Evolutionary conservation across 2,329 filamentous ascomycete species (phyloP), one percentile per base, ranked within the genome.

Genomic region (Hymenoscyphus infarciens): DNA sequence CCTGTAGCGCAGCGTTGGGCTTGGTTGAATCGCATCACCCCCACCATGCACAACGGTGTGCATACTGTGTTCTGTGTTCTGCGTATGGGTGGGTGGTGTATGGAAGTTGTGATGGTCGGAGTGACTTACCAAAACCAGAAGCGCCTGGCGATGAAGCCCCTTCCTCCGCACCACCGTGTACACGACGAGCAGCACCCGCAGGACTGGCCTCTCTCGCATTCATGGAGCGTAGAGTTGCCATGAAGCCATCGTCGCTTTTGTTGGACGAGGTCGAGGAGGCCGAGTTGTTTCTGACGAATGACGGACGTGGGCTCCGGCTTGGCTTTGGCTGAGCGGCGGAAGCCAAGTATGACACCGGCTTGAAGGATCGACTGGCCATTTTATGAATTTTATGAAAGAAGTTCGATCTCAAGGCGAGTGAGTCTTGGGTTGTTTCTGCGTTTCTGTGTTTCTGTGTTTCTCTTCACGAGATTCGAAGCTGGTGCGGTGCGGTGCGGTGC

Each of bases 351-450:
- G 75, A 75, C 49, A 79, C 74, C 7, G 80, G 76, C 67, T 82
- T 80, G 72, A 83, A 78, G 13, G 81, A 81, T 67, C 80, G 78
- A 71, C 75, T 79, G 63, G 81, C 77, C 81, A 84, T 83, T 6
- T 55, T 55, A n/a, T 11, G 19, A 22, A 19, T 42, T 49, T n/a
- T 10, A 22, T 19, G 42, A 19, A 49, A 10, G 16, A 49, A 10
- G 16, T 49, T 3, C n/a, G 42, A 45, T 45, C 5, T 42, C 38
- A 11, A 42, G 38, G 16, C 11, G 38, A 16, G 42, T 45, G 2
- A 2, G 25, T 27, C 25, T 45, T n/a, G 22, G 16, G 42, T 49
- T 49, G 42, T 22, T 8, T 7, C 10, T 8, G n/a, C n/a, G n/a
- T n/a, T n/a, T n/a, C n/a, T n/a, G n/a, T n/a, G n/a, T n/a, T n/a